Conservation (phyloP, 2,329 filamentous ascomycete species). For the Aspergillus candidus region DNA sequence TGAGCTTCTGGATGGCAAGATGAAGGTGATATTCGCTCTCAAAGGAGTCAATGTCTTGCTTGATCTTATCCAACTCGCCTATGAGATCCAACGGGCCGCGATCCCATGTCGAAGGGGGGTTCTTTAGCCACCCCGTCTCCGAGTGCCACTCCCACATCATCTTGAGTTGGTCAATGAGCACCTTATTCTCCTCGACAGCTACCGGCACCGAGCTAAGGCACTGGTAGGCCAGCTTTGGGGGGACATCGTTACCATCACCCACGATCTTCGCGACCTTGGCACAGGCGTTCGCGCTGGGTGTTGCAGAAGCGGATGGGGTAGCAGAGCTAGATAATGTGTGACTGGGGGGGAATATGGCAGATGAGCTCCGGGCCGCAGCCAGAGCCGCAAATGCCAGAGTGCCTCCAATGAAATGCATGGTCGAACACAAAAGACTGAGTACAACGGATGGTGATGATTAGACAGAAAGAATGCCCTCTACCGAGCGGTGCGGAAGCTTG, state of each 20-base stretch:
- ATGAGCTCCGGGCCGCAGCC: conserved; percentile 2
- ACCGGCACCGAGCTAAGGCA: conserved; percentile 19
- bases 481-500: no score
- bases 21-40: conserved; percentile 10
- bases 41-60: conserved; percentile 4
- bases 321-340: not conserved
- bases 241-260: not conserved
- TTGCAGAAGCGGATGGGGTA: not conserved
- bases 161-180: conserved; percentile 17
- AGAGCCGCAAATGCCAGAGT: conserved; percentile 3
- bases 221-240: conserved; percentile 14
- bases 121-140: conserved; percentile 17
- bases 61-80: conserved; percentile 9
- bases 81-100: conserved; percentile 6
- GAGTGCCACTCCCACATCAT: conserved; percentile 19
- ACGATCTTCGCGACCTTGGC: conserved; percentile 7
- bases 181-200: conserved; percentile 14
- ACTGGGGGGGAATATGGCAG: no score
- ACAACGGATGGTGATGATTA: no score
- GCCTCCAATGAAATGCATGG: conserved; percentile 2
- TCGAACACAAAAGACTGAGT: no score
- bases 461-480: no score
- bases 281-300: not conserved
- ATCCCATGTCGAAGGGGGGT: conserved; percentile 6
- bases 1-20: conserved; percentile 5